Base-by-base conservation (phyloP, 2,329 filamentous ascomycete species). In the Tolypocladium capitatum region DNA sequence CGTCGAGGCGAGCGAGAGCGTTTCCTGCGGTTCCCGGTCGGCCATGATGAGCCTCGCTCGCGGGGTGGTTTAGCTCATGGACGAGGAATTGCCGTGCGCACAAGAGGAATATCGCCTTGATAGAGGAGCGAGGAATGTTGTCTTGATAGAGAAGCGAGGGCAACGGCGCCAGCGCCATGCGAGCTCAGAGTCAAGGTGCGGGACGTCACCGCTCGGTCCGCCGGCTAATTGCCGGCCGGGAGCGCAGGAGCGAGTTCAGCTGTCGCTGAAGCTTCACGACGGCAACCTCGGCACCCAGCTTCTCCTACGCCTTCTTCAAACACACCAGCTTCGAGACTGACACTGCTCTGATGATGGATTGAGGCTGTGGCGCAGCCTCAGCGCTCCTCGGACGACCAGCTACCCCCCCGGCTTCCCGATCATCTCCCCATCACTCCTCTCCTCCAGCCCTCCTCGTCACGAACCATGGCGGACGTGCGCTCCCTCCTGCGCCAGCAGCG, bases 401-500 rank as follows among this genome's bases (percentile, higher is more conserved):
- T 6, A 16, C 8, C 20, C 35, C 46, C 16, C 20, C 30, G 28
- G 10, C n/a, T n/a, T n/a, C n/a, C n/a, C n/a, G n/a, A 34, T 45
- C 28, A 5, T 14, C 30, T 20, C 36, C 38, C 36, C 45, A 31
- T 34, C 27, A n/a, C 36, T 38, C 38, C 46, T 13, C n/a, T 4
- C 11, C 28, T 13, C 30, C 2, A 24, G 24, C 24, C 36, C 2
- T 9, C 8, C 8, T 41, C 24, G 24, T 18, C 38, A 11, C 38
- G 7, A 28, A 18, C 42, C 53, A 91, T 92, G 85, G 74, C 86
- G 55, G 86, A 94, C 64, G 83, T 87, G 27, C 83, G 88, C 57
- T 78, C 85, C 33, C 77, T 94, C 44, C 75, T 94, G 49, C 84
- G 86, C 56, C 83, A 82, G 59, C 84, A 91, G 65, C 81, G 86